Evolutionary conservation across 352 stramenopile genomes (phyloP).

Genomic region (Pythium grandisporangium): DNA sequence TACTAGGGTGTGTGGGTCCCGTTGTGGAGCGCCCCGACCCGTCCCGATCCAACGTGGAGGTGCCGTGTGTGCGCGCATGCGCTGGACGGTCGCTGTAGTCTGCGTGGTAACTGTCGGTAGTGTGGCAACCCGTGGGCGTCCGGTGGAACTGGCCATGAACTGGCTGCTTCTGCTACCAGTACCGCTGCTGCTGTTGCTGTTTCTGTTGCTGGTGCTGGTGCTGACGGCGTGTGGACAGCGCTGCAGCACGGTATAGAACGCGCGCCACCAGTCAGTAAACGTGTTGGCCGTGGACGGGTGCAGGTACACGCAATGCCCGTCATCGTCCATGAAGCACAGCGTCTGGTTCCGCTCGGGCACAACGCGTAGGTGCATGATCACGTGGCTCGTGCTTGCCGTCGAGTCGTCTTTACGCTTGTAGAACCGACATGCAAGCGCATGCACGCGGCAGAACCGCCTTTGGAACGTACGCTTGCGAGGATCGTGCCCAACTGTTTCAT

Average conservation of each 20-base stretch:
- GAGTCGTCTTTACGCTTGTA: slow-evolving; percentile 17
- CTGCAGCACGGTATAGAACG: slow-evolving; percentile 23
- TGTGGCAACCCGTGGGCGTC: neutral
- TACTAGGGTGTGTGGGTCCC: neutral
- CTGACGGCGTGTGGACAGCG: too few relatives aligned
- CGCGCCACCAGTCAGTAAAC: slow-evolving; percentile 38
- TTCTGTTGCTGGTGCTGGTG: too few relatives aligned
- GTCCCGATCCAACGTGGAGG: too few relatives aligned
- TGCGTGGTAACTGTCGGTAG: neutral
- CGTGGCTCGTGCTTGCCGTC: slow-evolving; percentile 10
- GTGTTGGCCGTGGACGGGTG: slow-evolving; percentile 25
- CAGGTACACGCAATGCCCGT: slow-evolving; percentile 24
- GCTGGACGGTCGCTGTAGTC: neutral
- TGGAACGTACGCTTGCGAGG: neutral
- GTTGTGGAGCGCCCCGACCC: too few relatives aligned
- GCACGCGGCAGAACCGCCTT: slow-evolving; percentile 25
- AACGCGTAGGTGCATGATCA: slow-evolving; percentile 28
- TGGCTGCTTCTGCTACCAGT: too few relatives aligned
- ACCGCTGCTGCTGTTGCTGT: too few relatives aligned
- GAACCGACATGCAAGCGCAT: slow-evolving; percentile 31
- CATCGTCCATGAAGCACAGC: slow-evolving; percentile 33
- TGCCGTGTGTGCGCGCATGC: neutral
- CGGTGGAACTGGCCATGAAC: slow-evolving; percentile 15
- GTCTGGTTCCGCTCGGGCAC: slow-evolving; percentile 39
- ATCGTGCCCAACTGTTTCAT: neutral